Evolutionary conservation across 2,329 filamentous ascomycete species (phyloP).

Genomic region (Ophiostoma piceae): DNA sequence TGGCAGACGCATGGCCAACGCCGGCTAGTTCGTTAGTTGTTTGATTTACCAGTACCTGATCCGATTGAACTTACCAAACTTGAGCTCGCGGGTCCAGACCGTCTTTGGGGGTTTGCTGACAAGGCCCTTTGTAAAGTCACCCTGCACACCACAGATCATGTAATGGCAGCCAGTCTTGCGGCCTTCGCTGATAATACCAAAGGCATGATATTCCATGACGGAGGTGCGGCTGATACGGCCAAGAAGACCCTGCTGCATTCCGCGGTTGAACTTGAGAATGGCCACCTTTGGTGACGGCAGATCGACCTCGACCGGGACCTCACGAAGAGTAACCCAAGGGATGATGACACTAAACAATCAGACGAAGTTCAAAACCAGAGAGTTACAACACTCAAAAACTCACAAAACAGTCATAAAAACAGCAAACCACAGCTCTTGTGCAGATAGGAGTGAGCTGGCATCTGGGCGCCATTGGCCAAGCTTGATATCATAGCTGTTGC

Average conservation of each 20-base stretch:
- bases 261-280: conserved; percentile 38
- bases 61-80: not conserved
- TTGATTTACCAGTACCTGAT: not conserved
- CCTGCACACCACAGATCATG: conserved; percentile 42
- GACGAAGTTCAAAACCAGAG: not conserved
- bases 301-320: not conserved
- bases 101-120: conserved; percentile 39
- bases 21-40: conserved; percentile 37
- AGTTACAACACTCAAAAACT: not conserved
- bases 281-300: conserved; percentile 35
- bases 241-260: conserved; percentile 41
- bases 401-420: not conserved
- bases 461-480: not conserved
- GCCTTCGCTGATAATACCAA: conserved; percentile 36
- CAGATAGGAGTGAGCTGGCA: not conserved
- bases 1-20: conserved; percentile 40
- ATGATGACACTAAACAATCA: not conserved
- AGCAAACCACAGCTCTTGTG: not conserved
- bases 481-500: not conserved
- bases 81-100: conserved; percentile 33
- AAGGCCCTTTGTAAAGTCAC: conserved; percentile 39
- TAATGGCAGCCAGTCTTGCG: conserved; percentile 33
- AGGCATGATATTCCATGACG: conserved; percentile 42
- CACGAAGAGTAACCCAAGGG: not conserved
- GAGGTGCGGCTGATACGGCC: conserved; percentile 40